Base-by-base conservation (phyloP, 495 filamentous ascomycete genomes). In the Daldinia caldariorum region DNA sequence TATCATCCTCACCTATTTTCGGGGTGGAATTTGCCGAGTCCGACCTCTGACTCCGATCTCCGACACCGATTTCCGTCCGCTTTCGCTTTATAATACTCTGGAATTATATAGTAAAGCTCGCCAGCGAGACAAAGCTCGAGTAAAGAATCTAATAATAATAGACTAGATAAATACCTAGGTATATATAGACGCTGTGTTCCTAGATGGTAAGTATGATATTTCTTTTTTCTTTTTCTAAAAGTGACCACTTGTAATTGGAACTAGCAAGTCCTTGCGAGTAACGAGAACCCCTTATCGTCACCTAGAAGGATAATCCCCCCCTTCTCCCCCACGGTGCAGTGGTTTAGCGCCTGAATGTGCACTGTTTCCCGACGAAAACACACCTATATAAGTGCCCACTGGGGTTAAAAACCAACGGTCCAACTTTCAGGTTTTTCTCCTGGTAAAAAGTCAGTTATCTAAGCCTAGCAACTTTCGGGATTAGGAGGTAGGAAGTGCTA, bases 1-100 rank as follows among this genome's bases (percentile, higher is more conserved):
- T 4, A 20, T 47, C 43, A 47, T 47, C 43, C 22, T 47, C 16
- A 47, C 7, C 16, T 47, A 12, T 47, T 47, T 6, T 47, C 43
- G 18, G 18, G 22, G 16, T 7, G 29, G 16, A 70, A 71, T 71
- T 71, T 57, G 22, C 69, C 69, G 69, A 71, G 29, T 61, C 67
- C 67, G 66, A 62, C 20, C 4, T 10, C 66, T 59, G 59, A 63
- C 8, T 14, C 49, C 59, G 22, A 50, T 32, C 32, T 38, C 34
- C 53, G 58, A 61, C 41, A 4, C 58, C 39, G 65, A 61, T 8
- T 22, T 35, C 37, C 39, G 47, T 35, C 18, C 16, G 43, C 9
- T 0, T 13, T 54, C 22, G 20, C 29, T 37, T 61, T 65, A 70
- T 61, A 4, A n/a, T 8, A 51, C 3, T 31, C 49, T 51, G 39